Percentiles rank a stretch among this genome's conserved stretches.
These are phyloP conservation scores for Trichoderma sp. DNA, from an alignment of 2,329 filamentous ascomycete species.

Conservation along the genomic window DNA sequence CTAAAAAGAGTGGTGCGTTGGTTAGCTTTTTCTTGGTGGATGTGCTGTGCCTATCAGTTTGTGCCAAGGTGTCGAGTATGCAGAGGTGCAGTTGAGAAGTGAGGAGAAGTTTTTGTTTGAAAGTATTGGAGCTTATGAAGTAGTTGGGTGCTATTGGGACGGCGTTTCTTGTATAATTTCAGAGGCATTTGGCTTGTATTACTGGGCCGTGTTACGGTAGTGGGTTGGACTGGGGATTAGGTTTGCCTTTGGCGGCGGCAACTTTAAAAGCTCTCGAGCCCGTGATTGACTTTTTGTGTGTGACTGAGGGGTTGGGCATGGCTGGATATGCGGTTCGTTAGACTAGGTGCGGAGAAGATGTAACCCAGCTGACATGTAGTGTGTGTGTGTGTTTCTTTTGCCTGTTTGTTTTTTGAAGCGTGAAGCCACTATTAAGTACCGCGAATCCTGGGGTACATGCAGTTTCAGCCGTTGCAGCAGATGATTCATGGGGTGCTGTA, in stretches of 20 bases:
- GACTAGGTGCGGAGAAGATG: slow-evolving; percentile 4
- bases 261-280: not conserved
- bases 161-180: too few relatives aligned
- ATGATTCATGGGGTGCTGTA: not conserved
- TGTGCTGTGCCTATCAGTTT: not conserved
- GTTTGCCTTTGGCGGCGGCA: not conserved
- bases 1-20: not conserved
- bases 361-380: slow-evolving; percentile 3
- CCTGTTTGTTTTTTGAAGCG: not conserved
- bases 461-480: not conserved
- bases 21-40: not conserved
- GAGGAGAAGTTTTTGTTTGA: not conserved
- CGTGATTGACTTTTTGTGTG: too few relatives aligned
- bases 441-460: not conserved
- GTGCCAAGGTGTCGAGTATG: not conserved
- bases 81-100: not conserved
- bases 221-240: too few relatives aligned
- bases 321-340: not conserved
- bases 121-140: not conserved
- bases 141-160: too few relatives aligned
- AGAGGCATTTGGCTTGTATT: too few relatives aligned
- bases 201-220: too few relatives aligned
- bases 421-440: not conserved
- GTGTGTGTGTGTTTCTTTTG: not conserved
- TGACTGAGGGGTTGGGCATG: not conserved